phyloP scores from a whole-genome alignment of 2,329 filamentous ascomycete genomes.

The Penicillium sp. region DNA sequence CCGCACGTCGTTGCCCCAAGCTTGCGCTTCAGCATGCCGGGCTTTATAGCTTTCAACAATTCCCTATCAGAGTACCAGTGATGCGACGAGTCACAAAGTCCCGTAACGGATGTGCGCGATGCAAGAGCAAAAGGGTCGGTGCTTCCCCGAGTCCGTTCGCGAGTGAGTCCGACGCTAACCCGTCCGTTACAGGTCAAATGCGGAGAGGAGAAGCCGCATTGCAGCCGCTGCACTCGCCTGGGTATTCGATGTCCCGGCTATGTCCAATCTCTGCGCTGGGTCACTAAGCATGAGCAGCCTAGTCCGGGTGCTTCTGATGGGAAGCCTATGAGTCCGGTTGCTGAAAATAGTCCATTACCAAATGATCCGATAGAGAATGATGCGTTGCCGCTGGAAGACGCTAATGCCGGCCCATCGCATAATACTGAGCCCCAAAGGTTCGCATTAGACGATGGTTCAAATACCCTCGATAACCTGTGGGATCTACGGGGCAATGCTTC shows the following conservation, averaged over 20 bases:
- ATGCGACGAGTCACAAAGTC: slow-evolving; percentile 43
- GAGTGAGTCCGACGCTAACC: not conserved
- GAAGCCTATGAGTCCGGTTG: slow-evolving; percentile 11
- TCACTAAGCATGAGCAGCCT: slow-evolving; percentile 31
- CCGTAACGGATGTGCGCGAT: slow-evolving; percentile 41
- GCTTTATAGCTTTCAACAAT: slow-evolving; percentile 3
- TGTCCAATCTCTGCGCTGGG: slow-evolving; percentile 36
- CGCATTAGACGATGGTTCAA: slow-evolving; percentile 17
- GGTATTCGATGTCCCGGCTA: slow-evolving; percentile 39
- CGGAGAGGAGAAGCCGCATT: slow-evolving; percentile 39
- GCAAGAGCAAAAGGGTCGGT: slow-evolving; percentile 40
- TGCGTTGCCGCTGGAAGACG: slow-evolving; percentile 4
- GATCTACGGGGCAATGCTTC: slow-evolving; percentile 26
- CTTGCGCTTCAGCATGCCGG: slow-evolving; percentile 7
- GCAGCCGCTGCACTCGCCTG: slow-evolving; percentile 36
- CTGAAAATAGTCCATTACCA: slow-evolving; percentile 10
- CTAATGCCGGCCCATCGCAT: slow-evolving; percentile 1
- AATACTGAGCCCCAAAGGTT: slow-evolving; percentile 7
- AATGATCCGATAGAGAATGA: not conserved
- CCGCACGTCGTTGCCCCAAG: slow-evolving; percentile 9
- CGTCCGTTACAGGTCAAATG: slow-evolving; percentile 35
- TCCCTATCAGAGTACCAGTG: not conserved
- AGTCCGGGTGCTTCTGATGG: slow-evolving; percentile 15
- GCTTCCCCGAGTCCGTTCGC: not conserved
- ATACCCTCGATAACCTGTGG: slow-evolving; percentile 30